These are phyloP conservation scores for Ophioceras dolichostomum DNA, from an alignment of 2,329 filamentous ascomycete genomes.

Conservation along the genomic window DNA sequence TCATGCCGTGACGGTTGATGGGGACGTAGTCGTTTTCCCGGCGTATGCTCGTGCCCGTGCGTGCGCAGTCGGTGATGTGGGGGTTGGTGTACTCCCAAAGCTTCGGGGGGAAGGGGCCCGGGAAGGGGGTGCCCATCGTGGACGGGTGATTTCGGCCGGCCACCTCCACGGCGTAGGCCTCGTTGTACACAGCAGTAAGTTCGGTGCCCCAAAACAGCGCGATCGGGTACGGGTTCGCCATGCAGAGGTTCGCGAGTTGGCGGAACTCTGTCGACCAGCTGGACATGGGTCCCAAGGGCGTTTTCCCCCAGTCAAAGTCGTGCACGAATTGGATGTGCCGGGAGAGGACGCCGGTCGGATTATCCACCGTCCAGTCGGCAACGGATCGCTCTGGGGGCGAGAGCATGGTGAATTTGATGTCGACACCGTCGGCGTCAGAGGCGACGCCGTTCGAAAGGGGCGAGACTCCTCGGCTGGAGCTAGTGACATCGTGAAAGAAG, in stretches of 20 bases:
- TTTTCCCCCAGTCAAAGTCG: slow-evolving; percentile 26
- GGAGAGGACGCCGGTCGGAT: slow-evolving; percentile 15
- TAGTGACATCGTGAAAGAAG: no score
- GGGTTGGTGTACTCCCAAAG: slow-evolving; percentile 19
- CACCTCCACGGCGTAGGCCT: slow-evolving; percentile 40
- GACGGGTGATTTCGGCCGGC: slow-evolving; percentile 50
- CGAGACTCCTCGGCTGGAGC: no score
- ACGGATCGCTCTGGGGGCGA: slow-evolving; percentile 19
- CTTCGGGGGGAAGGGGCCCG: slow-evolving; percentile 45
- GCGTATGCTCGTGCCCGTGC: slow-evolving; percentile 19
- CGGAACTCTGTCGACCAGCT: slow-evolving; percentile 31
- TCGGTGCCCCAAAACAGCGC: slow-evolving; percentile 51
- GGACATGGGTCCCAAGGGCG: slow-evolving; percentile 28
- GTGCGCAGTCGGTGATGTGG: slow-evolving; percentile 21
- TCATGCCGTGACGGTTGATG: slow-evolving; percentile 19
- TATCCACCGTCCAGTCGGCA: slow-evolving; percentile 19
- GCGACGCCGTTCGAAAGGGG: no score
- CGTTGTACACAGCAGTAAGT: slow-evolving; percentile 51
- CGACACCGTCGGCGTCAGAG: no score
- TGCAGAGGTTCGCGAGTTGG: slow-evolving; percentile 23
- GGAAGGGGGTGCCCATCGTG: slow-evolving; percentile 45
- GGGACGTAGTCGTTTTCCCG: slow-evolving; percentile 20
- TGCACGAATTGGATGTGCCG: slow-evolving; percentile 16
- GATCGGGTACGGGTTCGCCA: slow-evolving; percentile 27
- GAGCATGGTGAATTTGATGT: slow-evolving; percentile 16